These are phyloP conservation scores for Phycomyces blakesleeanus DNA, from an alignment of 192 early-diverging fungal species.

Conservation along the genomic window DNA sequence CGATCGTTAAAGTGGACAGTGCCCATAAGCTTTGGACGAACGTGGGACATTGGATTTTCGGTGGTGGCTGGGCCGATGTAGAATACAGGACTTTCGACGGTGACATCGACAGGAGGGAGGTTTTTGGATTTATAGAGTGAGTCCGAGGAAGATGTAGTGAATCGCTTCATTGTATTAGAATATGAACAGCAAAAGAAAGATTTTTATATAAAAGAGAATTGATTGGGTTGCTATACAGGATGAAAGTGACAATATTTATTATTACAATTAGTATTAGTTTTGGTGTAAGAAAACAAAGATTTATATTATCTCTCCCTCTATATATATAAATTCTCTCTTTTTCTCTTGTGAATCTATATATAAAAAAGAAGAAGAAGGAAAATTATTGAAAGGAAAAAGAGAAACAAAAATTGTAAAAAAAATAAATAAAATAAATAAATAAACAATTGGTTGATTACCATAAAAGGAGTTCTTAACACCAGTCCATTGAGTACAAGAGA, in stretches of 20 bases:
- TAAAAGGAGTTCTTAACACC: neutral
- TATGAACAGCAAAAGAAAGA: too few relatives aligned
- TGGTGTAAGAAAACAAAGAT: too few relatives aligned
- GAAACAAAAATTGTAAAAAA: neutral
- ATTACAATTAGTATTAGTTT: too few relatives aligned
- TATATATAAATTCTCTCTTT: too few relatives aligned
- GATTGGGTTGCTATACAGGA: too few relatives aligned
- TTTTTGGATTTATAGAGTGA: neutral
- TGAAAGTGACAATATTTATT: too few relatives aligned
- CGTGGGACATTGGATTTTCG: conserved; percentile 29
- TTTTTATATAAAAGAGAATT: too few relatives aligned
- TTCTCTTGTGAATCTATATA: too few relatives aligned
- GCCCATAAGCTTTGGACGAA: conserved; percentile 31
- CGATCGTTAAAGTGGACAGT: conserved; percentile 23
- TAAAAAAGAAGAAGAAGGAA: neutral
- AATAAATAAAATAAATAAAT: neutral
- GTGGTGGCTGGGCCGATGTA: conserved; percentile 34
- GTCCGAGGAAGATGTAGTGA: too few relatives aligned
- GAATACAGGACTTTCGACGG: conserved; percentile 18
- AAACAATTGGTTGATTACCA: neutral
- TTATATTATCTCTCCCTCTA: too few relatives aligned
- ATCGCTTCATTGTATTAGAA: too few relatives aligned
- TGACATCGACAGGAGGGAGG: conserved; percentile 19
- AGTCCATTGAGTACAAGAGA: too few relatives aligned
- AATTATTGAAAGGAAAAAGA: neutral